Conservation (phyloP, 208 protist species). For the Leishmania aethiopica region DNA sequence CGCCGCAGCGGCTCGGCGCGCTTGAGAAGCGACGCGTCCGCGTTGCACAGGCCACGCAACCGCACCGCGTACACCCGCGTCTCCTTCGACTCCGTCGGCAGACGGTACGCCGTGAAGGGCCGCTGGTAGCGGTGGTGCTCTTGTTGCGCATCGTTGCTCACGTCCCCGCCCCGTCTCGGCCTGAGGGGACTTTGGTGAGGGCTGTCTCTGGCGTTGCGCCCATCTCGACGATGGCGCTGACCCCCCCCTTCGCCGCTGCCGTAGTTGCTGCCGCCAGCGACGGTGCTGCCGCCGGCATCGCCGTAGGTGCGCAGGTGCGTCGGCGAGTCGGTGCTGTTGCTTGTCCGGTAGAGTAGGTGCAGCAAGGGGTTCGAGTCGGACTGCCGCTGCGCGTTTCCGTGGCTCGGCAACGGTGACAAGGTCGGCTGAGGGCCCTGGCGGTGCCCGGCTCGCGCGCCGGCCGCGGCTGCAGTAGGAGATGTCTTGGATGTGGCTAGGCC, state of each 20-base stretch:
- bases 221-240: background rate
- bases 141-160: background rate
- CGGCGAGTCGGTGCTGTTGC: background rate
- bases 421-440: too few species aligned
- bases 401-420: background rate
- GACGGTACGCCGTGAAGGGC: background rate
- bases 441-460: background rate
- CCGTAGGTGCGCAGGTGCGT: background rate
- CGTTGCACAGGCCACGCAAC: conserved; percentile 26
- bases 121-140: background rate
- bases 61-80: conserved; percentile 56
- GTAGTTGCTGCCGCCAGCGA: conserved; percentile 1
- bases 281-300: background rate
- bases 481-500: background rate
- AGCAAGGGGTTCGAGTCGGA: background rate
- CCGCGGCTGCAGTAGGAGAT: background rate
- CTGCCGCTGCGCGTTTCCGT: background rate
- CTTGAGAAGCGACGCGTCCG: conserved; percentile 35
- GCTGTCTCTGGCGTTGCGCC: background rate
- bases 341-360: background rate
- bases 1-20: conserved; percentile 40
- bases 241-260: background rate
- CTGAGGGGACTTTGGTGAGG: background rate
- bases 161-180: background rate
- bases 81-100: conserved; percentile 52